Conservation (phyloP, 345 rosid species). For the Eucalyptus erythrocorys region DNA sequence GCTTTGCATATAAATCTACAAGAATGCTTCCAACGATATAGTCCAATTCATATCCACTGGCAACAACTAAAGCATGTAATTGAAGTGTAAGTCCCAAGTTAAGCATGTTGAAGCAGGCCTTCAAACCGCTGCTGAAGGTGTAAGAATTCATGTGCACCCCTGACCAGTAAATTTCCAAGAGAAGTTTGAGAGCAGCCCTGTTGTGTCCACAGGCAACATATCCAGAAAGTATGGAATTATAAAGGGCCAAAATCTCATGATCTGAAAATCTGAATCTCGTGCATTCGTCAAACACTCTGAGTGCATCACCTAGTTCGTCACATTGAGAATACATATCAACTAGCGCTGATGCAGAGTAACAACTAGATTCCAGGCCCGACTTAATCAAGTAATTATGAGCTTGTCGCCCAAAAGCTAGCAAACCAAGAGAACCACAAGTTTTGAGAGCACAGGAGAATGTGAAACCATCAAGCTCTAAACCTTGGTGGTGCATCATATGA, state of each 20-base stretch:
- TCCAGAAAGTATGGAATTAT: conserved; percentile 62
- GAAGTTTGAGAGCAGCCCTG: conserved; percentile 29
- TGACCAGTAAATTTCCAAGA: conserved; percentile 21
- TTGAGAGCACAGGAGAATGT: conserved; percentile 62
- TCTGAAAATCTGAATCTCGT: background rate
- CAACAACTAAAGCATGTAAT: conserved; percentile 46
- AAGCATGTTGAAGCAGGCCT: conserved; percentile 42
- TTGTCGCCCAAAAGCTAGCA: conserved; percentile 35
- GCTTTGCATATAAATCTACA: conserved; percentile 39
- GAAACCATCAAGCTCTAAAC: conserved; percentile 44
- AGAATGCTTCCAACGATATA: conserved; percentile 51
- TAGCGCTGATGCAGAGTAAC: conserved; percentile 42
- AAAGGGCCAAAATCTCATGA: conserved; percentile 21
- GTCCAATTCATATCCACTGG: conserved; percentile 46
- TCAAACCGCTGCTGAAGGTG: conserved; percentile 48
- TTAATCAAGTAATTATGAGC: conserved; percentile 42
- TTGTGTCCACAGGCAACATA: conserved; percentile 30
- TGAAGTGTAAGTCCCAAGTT: conserved; percentile 42
- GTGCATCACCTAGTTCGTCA: conserved; percentile 22
- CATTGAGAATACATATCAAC: conserved; percentile 69
- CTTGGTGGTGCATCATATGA: conserved; percentile 47
- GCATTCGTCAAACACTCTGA: conserved; percentile 14
- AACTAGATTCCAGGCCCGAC: conserved; percentile 43
- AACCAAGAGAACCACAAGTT: conserved; percentile 28
- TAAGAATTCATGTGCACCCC: conserved; percentile 39